phyloP scores from a whole-genome alignment of 2,329 filamentous ascomycete species.

The Cladophialophora exuberans region DNA sequence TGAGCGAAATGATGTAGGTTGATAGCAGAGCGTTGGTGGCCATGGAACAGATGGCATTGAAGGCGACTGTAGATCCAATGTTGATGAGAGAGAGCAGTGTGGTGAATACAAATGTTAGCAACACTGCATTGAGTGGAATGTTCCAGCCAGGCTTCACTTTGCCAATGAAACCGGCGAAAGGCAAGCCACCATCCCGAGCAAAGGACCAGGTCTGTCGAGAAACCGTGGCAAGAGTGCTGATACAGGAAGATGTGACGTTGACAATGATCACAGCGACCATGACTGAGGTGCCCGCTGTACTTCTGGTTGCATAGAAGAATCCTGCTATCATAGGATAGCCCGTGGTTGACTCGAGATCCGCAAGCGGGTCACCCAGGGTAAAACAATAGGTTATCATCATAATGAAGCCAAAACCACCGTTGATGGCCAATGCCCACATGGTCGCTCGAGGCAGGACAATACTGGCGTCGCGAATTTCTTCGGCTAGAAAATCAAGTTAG shows the following conservation, averaged over 20 bases:
- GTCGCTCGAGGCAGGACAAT: slow-evolving; percentile 43
- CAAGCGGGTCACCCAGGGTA: slow-evolving; percentile 38
- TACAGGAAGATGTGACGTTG: slow-evolving; percentile 28
- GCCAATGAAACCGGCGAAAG: slow-evolving; percentile 13
- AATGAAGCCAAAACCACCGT: slow-evolving; percentile 41
- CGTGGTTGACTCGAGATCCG: slow-evolving; percentile 36
- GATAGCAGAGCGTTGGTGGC: slow-evolving; percentile 52
- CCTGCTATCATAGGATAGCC: slow-evolving; percentile 46
- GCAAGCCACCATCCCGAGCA: slow-evolving; percentile 25
- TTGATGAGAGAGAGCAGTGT: slow-evolving; percentile 53
- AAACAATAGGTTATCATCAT: slow-evolving; percentile 43
- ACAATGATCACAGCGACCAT: slow-evolving; percentile 30
- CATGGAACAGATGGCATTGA: slow-evolving; percentile 57
- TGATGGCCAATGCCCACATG: slow-evolving; percentile 40
- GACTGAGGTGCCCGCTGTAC: slow-evolving; percentile 35
- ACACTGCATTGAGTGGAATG: slow-evolving; percentile 46
- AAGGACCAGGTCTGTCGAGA: slow-evolving; percentile 40
- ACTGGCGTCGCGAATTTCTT: slow-evolving; percentile 44
- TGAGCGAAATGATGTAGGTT: slow-evolving; percentile 55
- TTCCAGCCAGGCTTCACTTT: slow-evolving; percentile 32
- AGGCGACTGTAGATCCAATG: slow-evolving; percentile 54
- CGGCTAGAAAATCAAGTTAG: too few relatives aligned
- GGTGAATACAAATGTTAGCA: slow-evolving; percentile 38
- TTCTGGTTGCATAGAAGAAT: slow-evolving; percentile 47
- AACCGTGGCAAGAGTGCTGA: slow-evolving; percentile 42